These are phyloP conservation scores for Mycena kentingensis DNA, from an alignment of 768 basidiomycete species.

Conservation along the genomic window DNA sequence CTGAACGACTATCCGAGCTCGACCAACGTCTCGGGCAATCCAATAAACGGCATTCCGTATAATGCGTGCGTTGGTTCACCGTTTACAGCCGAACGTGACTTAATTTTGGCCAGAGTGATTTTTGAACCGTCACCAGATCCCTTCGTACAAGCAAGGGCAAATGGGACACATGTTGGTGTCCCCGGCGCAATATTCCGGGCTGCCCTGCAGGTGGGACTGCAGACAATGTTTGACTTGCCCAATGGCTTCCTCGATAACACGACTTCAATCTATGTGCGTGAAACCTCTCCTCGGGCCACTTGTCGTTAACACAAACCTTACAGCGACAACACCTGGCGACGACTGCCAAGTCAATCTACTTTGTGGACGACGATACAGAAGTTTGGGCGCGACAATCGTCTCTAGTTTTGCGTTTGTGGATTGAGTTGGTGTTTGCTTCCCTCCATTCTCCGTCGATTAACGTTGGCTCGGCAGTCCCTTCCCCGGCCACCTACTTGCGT, in stretches of 20 bases:
- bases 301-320: background rate
- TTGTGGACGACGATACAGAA: conserved; percentile 42
- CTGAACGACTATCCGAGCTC: conserved; percentile 6
- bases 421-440: conserved; percentile 51
- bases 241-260: conserved; percentile 60
- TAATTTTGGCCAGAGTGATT: conserved; percentile 36
- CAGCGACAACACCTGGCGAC: conserved; percentile 62
- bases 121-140: conserved; percentile 41
- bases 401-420: conserved; percentile 49
- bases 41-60: conserved; percentile 9
- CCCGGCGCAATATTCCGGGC: conserved; percentile 61
- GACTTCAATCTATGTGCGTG: conserved; percentile 50
- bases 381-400: conserved; percentile 43
- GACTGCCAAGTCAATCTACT: conserved; percentile 61
- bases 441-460: background rate
- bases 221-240: conserved; percentile 47
- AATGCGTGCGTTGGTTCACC: conserved; percentile 13
- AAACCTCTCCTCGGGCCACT: background rate
- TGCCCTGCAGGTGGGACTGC: conserved; percentile 47
- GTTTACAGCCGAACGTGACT: background rate
- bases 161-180: conserved; percentile 51
- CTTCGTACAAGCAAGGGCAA: conserved; percentile 55
- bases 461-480: conserved; percentile 43
- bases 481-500: conserved; percentile 53
- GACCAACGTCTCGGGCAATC: conserved; percentile 19